Evolutionary conservation across 208 protist genomes (phyloP).

Genomic region (Trypanosoma conorhini): DNA sequence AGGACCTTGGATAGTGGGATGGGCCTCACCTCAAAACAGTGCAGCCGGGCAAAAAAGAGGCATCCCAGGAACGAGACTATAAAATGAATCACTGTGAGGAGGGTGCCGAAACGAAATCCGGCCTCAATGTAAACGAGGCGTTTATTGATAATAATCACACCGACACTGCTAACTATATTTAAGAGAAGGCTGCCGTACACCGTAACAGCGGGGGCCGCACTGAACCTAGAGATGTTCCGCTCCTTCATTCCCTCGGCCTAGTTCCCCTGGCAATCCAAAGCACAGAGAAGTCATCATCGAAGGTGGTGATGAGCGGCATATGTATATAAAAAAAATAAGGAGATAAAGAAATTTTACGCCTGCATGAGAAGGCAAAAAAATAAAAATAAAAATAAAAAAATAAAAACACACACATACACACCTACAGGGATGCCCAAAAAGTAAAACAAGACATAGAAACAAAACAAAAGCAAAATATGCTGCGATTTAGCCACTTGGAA

Average conservation of each 20-base stretch:
- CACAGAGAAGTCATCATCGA: conserved; percentile 10
- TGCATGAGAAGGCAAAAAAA: background rate
- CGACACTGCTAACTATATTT: conserved; percentile 72
- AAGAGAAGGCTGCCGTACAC: conserved; percentile 47
- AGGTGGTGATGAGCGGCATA: background rate
- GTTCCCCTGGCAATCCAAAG: conserved; percentile 12
- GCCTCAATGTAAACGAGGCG: conserved; percentile 54
- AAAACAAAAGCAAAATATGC: background rate
- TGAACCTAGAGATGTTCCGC: background rate
- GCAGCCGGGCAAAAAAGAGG: conserved; percentile 42
- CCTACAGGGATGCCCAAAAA: background rate
- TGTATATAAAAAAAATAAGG: conserved; percentile 24
- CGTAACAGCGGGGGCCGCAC: background rate
- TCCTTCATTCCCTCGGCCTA: background rate
- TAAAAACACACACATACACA: background rate
- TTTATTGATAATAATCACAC: conserved; percentile 82
- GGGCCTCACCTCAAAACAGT: conserved; percentile 37
- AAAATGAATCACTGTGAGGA: conserved; percentile 79
- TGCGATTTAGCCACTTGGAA: background rate
- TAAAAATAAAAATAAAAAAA: conserved; percentile 4
- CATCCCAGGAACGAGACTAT: conserved; percentile 65
- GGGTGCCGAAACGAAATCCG: conserved; percentile 62
- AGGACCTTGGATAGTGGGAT: conserved; percentile 46
- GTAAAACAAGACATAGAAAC: background rate
- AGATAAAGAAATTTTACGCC: background rate